phyloP scores from a whole-genome alignment of 2,329 filamentous ascomycete genomes.

The Hymenoscyphus albidus region DNA sequence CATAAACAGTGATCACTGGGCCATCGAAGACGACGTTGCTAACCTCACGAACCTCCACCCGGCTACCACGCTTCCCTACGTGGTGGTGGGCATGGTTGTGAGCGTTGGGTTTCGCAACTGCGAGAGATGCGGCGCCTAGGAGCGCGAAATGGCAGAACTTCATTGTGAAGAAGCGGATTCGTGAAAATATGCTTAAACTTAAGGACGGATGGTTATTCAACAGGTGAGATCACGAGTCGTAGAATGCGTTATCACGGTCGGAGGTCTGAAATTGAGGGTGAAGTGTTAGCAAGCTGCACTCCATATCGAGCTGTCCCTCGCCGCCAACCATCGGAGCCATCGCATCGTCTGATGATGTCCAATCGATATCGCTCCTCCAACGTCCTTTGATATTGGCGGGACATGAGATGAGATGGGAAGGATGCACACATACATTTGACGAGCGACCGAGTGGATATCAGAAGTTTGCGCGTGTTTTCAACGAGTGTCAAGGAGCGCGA shows the following conservation, averaged over 20 bases:
- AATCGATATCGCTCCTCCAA: neutral
- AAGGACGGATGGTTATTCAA: conserved; percentile 14
- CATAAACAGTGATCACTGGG: conserved; percentile 66
- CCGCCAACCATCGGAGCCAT: neutral
- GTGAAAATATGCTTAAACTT: conserved; percentile 22
- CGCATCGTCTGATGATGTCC: neutral
- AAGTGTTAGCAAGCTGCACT: neutral
- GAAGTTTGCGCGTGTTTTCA: conserved; percentile 11
- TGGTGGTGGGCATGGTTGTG: conserved; percentile 57
- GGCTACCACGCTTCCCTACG: conserved; percentile 50
- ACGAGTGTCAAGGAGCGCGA: conserved; percentile 11
- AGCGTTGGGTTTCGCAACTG: conserved; percentile 55
- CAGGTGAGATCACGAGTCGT: conserved; percentile 16
- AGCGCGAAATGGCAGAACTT: conserved; percentile 32
- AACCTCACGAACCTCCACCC: conserved; percentile 44
- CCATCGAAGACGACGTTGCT: conserved; percentile 46
- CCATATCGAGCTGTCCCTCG: too few relatives aligned
- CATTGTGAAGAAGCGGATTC: conserved; percentile 36
- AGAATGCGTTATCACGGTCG: conserved; percentile 19
- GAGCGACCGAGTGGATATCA: conserved; percentile 15
- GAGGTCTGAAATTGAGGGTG: conserved; percentile 9
- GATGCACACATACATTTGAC: conserved; percentile 22
- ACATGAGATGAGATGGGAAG: neutral
- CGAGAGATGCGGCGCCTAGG: conserved; percentile 42
- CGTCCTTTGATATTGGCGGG: neutral